Base-by-base conservation (phyloP, 768 basidiomycete species). In the Kwoniella europaea region DNA sequence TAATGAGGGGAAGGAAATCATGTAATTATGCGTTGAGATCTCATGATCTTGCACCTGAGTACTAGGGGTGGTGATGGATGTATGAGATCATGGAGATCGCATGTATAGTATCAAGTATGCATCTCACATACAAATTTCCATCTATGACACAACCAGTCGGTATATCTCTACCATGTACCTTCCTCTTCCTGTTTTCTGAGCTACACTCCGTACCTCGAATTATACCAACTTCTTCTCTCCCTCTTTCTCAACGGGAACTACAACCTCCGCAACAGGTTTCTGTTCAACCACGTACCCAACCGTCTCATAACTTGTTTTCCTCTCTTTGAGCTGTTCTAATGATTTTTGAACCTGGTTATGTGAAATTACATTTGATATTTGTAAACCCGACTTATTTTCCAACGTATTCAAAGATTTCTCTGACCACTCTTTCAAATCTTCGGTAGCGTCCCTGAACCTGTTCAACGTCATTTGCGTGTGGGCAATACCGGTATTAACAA, bases 301-400 rank as follows among this genome's bases (percentile, higher is more conserved):
- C n/a, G 50, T 75, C 67, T 79, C 72, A 24, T 72, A 65, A 50
- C 73, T 62, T 15, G 24, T 65, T 12, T 55, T 55, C 15, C 18
- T 55, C 20, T 55, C 24, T 20, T 55, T 55, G 10, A 20, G 20
- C 29, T 15, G 12, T 35, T 58, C 24, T 35, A 24, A 58, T 35
- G 13, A 35, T 35, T 58, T 24, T 29, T 58, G n/a, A 10, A 22
- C 20, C 13, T 15, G 20, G 58, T 63, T 55, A 76, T 63, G 10
- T 86, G 87, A 29, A 55, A 55, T 55, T 2, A 55, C 54, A 29
- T 58, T 27, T 81, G 90, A 85, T 56, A 94, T 76, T 84, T 90
- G 91, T 79, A 95, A 79, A 0, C 93, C 93, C 1, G 92, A 93
- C 41, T 84, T 78, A 65, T 88, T 86, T 85, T 93, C 90, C 15